A percentile compares a stretch with the other conserved stretches of the same genome.
Evolutionary conservation across 176 grass and related monocot genomes (phyloP).

Genomic region (Triticum timopheevii): DNA sequence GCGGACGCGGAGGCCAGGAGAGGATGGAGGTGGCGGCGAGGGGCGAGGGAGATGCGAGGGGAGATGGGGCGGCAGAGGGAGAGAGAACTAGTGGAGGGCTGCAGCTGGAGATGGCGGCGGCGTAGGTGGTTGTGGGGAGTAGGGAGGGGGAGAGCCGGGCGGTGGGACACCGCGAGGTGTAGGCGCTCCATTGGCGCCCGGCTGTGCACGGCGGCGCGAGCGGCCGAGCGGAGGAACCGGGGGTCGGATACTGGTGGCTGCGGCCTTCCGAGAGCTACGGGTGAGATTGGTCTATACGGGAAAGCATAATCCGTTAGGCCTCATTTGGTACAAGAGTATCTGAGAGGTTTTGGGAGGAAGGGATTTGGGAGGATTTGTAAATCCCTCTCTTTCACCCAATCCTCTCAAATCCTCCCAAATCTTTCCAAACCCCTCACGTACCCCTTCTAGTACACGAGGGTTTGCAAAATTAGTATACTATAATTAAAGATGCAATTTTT

Average conservation of each 20-base stretch:
- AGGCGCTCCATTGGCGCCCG: conserved; percentile 6
- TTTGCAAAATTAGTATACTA: no score
- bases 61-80: conserved; percentile 11
- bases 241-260: background rate
- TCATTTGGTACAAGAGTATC: no score
- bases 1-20: background rate
- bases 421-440: no score
- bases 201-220: conserved; percentile 11
- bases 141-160: background rate
- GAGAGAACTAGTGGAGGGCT: background rate
- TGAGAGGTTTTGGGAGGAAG: no score
- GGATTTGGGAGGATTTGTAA: no score
- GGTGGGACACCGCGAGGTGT: conserved; percentile 13
- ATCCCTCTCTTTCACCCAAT: no score
- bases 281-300: conserved; percentile 14
- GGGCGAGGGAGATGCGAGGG: background rate
- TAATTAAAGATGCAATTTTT: no score
- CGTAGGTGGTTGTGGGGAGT: conserved; percentile 5
- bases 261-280: background rate
- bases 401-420: no score
- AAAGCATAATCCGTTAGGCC: background rate
- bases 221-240: background rate
- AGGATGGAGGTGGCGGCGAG: conserved; percentile 14
- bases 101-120: conserved; percentile 7
- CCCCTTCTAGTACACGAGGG: no score